A percentile compares a stretch with the other conserved stretches of the same genome.
These are phyloP conservation scores for Myriosclerotinia scirpicola DNA, from an alignment of 2,329 filamentous ascomycete species.

Conservation along the genomic window DNA sequence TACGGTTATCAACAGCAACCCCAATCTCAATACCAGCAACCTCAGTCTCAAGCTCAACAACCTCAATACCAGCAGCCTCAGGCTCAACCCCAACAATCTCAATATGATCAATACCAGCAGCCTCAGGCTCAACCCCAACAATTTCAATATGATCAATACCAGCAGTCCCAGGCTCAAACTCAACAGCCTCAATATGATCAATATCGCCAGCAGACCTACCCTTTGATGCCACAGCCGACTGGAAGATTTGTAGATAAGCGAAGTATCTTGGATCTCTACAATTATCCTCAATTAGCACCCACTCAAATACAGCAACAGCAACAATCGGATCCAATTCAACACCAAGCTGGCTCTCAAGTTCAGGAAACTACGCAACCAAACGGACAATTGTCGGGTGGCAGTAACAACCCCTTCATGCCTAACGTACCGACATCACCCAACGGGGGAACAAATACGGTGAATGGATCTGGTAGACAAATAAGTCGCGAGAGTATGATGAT, in stretches of 20 bases:
- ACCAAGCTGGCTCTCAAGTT: slow-evolving; percentile 26
- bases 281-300: slow-evolving; percentile 45
- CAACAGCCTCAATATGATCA: slow-evolving; percentile 42
- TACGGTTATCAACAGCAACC: slow-evolving; percentile 27
- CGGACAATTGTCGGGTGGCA: slow-evolving; percentile 30
- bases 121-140: slow-evolving; percentile 17
- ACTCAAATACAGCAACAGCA: slow-evolving; percentile 25
- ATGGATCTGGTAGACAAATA: slow-evolving; percentile 44
- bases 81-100: slow-evolving; percentile 42
- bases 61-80: slow-evolving; percentile 33
- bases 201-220: slow-evolving; percentile 43
- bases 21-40: slow-evolving; percentile 31
- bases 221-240: slow-evolving; percentile 46
- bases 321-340: slow-evolving; percentile 29
- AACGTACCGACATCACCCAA: slow-evolving; percentile 30
- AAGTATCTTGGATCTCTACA: slow-evolving; percentile 75
- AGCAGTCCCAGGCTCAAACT: slow-evolving; percentile 31
- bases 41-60: slow-evolving; percentile 40
- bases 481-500: slow-evolving; percentile 69
- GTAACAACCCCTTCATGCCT: slow-evolving; percentile 40
- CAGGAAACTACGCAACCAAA: slow-evolving; percentile 22
- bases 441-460: slow-evolving; percentile 34
- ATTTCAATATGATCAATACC: slow-evolving; percentile 36
- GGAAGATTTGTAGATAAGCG: slow-evolving; percentile 61
- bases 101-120: slow-evolving; percentile 41